Evolutionary conservation across 257 asterid species (phyloP), one percentile per base, ranked within the genome.

Genomic region (Solanum stenotomum): DNA sequence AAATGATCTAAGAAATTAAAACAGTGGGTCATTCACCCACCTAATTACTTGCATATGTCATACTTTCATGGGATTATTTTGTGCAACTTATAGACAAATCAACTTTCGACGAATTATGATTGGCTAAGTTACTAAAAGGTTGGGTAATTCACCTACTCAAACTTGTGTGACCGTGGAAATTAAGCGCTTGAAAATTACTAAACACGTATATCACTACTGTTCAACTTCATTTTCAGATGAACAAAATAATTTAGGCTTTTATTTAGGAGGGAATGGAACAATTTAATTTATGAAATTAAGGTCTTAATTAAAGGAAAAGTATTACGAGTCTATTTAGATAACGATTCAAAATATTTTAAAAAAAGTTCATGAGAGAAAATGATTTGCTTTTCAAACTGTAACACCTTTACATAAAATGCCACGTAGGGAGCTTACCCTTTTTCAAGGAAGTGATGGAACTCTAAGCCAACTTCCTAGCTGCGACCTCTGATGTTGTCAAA

Each of bases 391-490:
- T 70, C 9, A 29, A 70, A 70, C 38, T 6, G 4, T 29, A 70
- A 3, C 2, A 6, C 22, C 1, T 70, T 70, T 70, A 70, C 18
- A 5, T 29, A 70, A 22, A 74, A 74, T 74, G 4, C 4, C 8
- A 33, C 5, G 0, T 0, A 22, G 10, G 10, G 10, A 86, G 25
- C 7, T 13, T 42, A 85, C 87, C 25, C 23, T 29, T 40, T 68
- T 83, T 40, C 8, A 42, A 10, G 27, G 31, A 72, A 42, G 84
- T 61, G 59, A 10, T 38, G 83, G 83, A 10, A 49, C 22, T 37
- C n/a, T 89, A 68, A 14, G 76, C 74, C 68, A 89, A 75, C 11
- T 89, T 86, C 31, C 88, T 83, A 8, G 83, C 89, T 10, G 91
- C 81, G 4, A 87, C 88, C 29, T 87, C 49, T 5, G 87, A 61